Percentiles rank a stretch among this genome's conserved stretches.
These are phyloP conservation scores for Monosporozyma yasuniensis DNA, from an alignment of 805 yeast genomes.

Conservation along the genomic window DNA sequence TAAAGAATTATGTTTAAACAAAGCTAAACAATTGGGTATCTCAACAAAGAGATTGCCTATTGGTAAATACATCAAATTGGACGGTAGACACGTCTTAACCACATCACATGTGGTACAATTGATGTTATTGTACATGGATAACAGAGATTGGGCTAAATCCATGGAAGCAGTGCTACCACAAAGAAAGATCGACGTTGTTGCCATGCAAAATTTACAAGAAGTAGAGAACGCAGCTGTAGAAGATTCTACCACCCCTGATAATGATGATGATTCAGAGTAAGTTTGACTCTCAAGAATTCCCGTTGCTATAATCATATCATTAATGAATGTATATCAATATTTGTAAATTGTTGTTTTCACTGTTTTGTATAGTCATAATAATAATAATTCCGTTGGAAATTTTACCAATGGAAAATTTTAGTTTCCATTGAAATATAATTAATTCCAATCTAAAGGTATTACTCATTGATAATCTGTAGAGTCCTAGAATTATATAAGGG, in stretches of 20 bases:
- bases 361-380: not conserved
- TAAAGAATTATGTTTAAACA: slow-evolving; percentile 67
- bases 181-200: slow-evolving; percentile 43
- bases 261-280: not conserved
- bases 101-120: slow-evolving; percentile 93
- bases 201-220: slow-evolving; percentile 1
- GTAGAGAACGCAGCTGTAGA: not conserved
- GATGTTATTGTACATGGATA: slow-evolving; percentile 70
- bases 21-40: slow-evolving; percentile 67
- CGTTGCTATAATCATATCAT: too few species aligned
- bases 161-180: slow-evolving; percentile 83
- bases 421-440: not conserved
- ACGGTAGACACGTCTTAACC: slow-evolving; percentile 83
- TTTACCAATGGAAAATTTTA: not conserved
- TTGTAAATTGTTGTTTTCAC: not conserved
- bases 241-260: not conserved
- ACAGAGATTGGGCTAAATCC: slow-evolving; percentile 74
- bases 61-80: slow-evolving; percentile 69
- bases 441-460: not conserved
- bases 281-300: too few species aligned
- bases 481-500: too few species aligned
- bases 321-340: not conserved
- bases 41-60: slow-evolving; percentile 76
- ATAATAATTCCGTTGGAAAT: not conserved
- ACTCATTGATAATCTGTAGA: not conserved